Evolutionary conservation across 2,329 filamentous ascomycete species (phyloP).

Genomic region (Metarhizium humberi): DNA sequence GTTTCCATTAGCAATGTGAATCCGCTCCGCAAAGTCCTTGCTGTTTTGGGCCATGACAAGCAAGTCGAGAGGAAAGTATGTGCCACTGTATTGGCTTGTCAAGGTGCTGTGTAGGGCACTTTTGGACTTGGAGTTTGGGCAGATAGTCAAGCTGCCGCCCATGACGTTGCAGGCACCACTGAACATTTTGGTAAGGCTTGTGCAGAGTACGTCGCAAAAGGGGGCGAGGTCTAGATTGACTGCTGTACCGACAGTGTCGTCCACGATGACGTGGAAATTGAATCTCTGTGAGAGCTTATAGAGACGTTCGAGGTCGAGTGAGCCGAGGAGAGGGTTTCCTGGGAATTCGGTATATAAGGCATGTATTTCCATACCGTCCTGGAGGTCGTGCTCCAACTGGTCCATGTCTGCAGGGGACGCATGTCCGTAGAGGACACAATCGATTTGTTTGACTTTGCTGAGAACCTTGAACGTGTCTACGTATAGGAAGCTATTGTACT

Average conservation of each 20-base stretch:
- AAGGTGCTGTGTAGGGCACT: conserved; percentile 16
- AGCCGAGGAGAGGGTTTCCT: conserved; percentile 21
- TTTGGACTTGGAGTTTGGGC: conserved; percentile 29
- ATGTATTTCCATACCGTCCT: conserved; percentile 27
- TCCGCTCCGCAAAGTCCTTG: conserved; percentile 22
- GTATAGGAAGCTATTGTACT: conserved; percentile 15
- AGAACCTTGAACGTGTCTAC: conserved; percentile 22
- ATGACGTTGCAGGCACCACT: conserved; percentile 45
- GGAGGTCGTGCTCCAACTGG: conserved; percentile 26
- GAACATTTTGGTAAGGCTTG: conserved; percentile 45
- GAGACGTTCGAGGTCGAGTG: conserved; percentile 18
- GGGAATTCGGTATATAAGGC: conserved; percentile 38
- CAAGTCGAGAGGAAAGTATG: conserved; percentile 16
- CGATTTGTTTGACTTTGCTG: conserved; percentile 15
- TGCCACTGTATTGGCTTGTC: conserved; percentile 11
- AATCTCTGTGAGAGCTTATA: conserved; percentile 23
- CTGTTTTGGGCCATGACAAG: conserved; percentile 30
- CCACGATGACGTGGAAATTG: conserved; percentile 30
- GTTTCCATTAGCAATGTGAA: conserved; percentile 18
- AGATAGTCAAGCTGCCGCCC: conserved; percentile 35
- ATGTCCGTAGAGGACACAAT: conserved; percentile 33
- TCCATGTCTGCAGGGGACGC: conserved; percentile 30
- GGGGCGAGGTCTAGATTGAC: conserved; percentile 36
- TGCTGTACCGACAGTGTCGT: conserved; percentile 36
- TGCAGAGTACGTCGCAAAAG: conserved; percentile 39